Evolutionary conservation across 768 basidiomycete species (phyloP).

Genomic region (Candolleomyces aberdarensis): DNA sequence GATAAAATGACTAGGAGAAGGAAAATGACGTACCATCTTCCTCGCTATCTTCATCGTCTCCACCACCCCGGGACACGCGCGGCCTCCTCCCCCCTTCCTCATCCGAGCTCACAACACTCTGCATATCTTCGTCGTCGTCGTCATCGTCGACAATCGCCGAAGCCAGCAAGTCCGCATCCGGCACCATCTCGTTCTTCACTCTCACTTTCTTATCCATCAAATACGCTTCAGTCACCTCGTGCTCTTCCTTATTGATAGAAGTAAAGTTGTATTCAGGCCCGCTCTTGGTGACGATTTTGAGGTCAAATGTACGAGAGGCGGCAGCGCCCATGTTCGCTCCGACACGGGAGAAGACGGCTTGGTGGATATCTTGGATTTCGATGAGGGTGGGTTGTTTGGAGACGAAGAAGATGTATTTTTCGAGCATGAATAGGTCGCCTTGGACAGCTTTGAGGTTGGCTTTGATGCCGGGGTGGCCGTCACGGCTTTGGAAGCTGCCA

Average conservation of each 20-base stretch:
- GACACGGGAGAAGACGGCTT: constrained; percentile 90
- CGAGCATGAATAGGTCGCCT: constrained; percentile 96
- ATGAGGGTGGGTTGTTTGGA: constrained; percentile 92
- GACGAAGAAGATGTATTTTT: constrained; percentile 97
- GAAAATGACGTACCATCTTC: constrained; percentile 49
- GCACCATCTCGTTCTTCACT: constrained; percentile 94
- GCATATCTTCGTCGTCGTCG: constrained; percentile 80
- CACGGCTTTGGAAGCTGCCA: constrained; percentile 83
- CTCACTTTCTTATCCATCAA: constrained; percentile 88
- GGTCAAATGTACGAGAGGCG: constrained; percentile 90
- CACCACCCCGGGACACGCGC: constrained; percentile 38
- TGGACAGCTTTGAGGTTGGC: constrained; percentile 96
- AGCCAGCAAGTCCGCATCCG: constrained; percentile 76
- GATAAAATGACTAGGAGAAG: not conserved
- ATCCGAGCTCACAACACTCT: constrained; percentile 73
- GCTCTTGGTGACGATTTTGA: constrained; percentile 82
- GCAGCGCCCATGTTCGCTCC: constrained; percentile 79
- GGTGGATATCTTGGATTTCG: constrained; percentile 85
- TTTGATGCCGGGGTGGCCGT: constrained; percentile 93
- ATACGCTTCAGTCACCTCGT: constrained; percentile 80
- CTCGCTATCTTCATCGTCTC: constrained; percentile 77
- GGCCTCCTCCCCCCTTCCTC: constrained; percentile 35
- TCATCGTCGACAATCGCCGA: constrained; percentile 65
- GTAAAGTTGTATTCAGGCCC: constrained; percentile 89
- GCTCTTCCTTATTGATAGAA: constrained; percentile 94